These are phyloP conservation scores for Lentinula aciculospora DNA, from an alignment of 768 basidiomycete genomes.

Conservation along the genomic window DNA sequence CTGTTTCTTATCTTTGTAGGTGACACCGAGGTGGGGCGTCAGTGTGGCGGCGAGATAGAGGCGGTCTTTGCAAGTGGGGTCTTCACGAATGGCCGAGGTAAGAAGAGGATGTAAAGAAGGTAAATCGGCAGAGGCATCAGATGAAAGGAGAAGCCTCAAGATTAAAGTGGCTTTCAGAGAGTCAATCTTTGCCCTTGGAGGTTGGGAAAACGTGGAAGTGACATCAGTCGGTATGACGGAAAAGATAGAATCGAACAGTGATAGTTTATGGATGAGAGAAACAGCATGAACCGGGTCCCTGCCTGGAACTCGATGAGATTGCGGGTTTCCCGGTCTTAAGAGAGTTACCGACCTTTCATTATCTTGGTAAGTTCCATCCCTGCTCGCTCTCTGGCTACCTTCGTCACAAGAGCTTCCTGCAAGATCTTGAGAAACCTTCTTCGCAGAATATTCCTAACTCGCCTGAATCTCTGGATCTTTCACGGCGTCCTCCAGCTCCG, in stretches of 20 bases:
- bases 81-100: constrained; percentile 29
- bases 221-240: constrained; percentile 42
- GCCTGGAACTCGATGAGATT: constrained; percentile 35
- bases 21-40: constrained; percentile 61
- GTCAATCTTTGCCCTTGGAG: constrained; percentile 28
- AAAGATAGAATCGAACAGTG: constrained; percentile 66
- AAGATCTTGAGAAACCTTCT: background rate
- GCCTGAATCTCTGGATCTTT: constrained; percentile 63
- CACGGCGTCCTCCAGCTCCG: constrained; percentile 59
- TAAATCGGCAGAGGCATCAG: constrained; percentile 22
- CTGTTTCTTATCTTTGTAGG: constrained; percentile 60
- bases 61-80: constrained; percentile 41
- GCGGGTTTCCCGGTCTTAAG: background rate
- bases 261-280: constrained; percentile 66
- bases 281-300: constrained; percentile 71
- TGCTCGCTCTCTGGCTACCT: constrained; percentile 87
- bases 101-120: constrained; percentile 43
- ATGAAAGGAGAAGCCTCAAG: constrained; percentile 42
- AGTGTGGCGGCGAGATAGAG: constrained; percentile 78
- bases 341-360: constrained; percentile 61
- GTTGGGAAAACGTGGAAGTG: constrained; percentile 36
- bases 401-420: constrained; percentile 61
- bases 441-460: constrained; percentile 4
- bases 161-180: constrained; percentile 56
- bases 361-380: constrained; percentile 94